Conservation (phyloP, 371 early-diverging fungal species). For the Coemansia sp. region DNA sequence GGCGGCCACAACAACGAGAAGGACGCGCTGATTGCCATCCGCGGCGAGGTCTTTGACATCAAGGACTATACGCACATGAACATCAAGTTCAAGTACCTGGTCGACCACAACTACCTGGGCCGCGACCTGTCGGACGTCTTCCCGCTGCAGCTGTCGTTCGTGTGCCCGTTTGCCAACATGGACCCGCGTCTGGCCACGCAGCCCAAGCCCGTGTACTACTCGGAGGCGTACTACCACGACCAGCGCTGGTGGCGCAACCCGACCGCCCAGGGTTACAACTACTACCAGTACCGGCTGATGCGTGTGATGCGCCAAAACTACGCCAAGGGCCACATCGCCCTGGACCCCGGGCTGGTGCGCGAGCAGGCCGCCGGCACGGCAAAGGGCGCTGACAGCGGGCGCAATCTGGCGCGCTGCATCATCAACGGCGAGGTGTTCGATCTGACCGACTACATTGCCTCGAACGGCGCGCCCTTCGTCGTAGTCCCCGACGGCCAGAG, state of each 20-base stretch:
- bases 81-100: conserved; percentile 56
- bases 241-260: conserved; percentile 54
- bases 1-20: conserved; percentile 50
- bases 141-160: conserved; percentile 71
- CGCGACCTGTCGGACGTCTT: conserved; percentile 55
- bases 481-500: conserved; percentile 54
- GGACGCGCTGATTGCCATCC: conserved; percentile 63
- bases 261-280: conserved; percentile 51
- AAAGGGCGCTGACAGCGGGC: conserved; percentile 37
- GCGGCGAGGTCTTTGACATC: conserved; percentile 75
- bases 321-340: conserved; percentile 70
- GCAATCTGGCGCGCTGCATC: conserved; percentile 60
- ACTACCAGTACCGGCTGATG: conserved; percentile 67
- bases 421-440: conserved; percentile 77
- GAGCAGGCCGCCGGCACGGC: conserved; percentile 46
- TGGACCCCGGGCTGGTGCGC: conserved; percentile 43
- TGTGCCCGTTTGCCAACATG: conserved; percentile 53
- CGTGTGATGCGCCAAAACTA: conserved; percentile 61
- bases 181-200: conserved; percentile 52
- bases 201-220: conserved; percentile 43
- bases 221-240: conserved; percentile 58
- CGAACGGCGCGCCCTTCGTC: conserved; percentile 48
- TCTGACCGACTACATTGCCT: conserved; percentile 68
- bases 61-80: conserved; percentile 58
- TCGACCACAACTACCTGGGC: conserved; percentile 49